Evolutionary conservation across 805 yeast species (phyloP), one percentile per base, ranked within the genome.

Genomic region (Candida qinlingensis): DNA sequence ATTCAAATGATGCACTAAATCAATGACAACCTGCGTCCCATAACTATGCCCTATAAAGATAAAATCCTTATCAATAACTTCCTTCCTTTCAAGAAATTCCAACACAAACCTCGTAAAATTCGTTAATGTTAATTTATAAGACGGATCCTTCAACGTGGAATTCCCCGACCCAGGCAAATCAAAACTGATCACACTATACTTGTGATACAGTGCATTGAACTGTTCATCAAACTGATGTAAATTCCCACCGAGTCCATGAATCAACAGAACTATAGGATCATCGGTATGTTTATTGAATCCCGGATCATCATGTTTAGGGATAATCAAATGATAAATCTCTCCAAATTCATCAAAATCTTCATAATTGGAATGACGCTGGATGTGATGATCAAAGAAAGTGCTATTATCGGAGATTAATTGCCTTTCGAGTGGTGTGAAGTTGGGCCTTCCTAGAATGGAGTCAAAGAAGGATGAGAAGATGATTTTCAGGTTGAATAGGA

Each of bases 181-280:
- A 12, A 91, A 56, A 0, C 91, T 79, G 38, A 86, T 60, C 19
- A 89, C 75, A 48, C 80, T 83, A 51, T 80, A 76, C 52, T 81
- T 76, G 54, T 78, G 81, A 34, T 84, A 69, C 54, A 87, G 77
- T 45, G 79, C 70, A 29, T 80, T 82, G 37, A 87, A 67, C 41
- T 55, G 58, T 1, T 84, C 81, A 58, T 87, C 94, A 63, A 91
- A 91, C 63, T 90, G 97, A 26, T 88, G 79, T 61, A 87, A 70
- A 57, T 83, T 92, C 2, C 98, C 98, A 1, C 97, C 98, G 25
- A 92, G 65, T 0, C 98, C 98, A 68, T 90, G 97, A 19, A 91
- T 61, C 48, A 89, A 78, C 3, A 88, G 66, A 6, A 85, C 64
- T 3, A 82, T 68, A 9, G 47, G 43, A 12, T 41, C 44, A 29